Evolutionary conservation across 331 rosid species (phyloP).

Genomic region (Dryas integrifolia): DNA sequence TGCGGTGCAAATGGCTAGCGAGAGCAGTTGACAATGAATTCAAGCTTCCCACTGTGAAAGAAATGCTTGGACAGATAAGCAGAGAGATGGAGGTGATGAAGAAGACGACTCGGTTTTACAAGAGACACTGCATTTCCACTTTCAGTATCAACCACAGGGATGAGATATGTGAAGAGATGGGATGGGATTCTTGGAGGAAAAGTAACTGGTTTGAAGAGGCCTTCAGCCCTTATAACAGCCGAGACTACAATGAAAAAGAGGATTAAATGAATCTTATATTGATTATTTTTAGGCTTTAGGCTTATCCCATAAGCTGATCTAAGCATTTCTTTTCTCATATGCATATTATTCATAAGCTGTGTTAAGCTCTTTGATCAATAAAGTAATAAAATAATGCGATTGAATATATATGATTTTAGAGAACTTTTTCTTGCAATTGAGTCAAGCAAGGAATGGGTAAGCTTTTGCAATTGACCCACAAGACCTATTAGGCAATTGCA

Average conservation of each 20-base stretch:
- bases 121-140: slow-evolving; percentile 62
- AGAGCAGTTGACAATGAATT: slow-evolving; percentile 46
- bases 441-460: background rate
- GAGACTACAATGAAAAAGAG: slow-evolving; percentile 37
- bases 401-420: no score
- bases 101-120: slow-evolving; percentile 47
- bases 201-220: slow-evolving; percentile 50
- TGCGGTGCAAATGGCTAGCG: slow-evolving; percentile 54
- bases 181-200: slow-evolving; percentile 51
- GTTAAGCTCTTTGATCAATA: slow-evolving; percentile 10
- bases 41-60: slow-evolving; percentile 45
- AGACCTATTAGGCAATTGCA: background rate
- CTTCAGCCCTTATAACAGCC: slow-evolving; percentile 53
- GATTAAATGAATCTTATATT: background rate
- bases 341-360: slow-evolving; percentile 6
- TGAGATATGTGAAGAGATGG: slow-evolving; percentile 59
- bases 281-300: no score
- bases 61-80: slow-evolving; percentile 34
- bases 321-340: background rate
- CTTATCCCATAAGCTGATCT: background rate
- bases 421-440: background rate
- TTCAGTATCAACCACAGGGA: slow-evolving; percentile 67
- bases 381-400: background rate
- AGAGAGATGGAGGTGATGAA: slow-evolving; percentile 46
- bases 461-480: background rate